These are phyloP conservation scores for Cutaneotrichosporon sp. DNA, from an alignment of 1,284 basidiomycete species.

Conservation along the genomic window DNA sequence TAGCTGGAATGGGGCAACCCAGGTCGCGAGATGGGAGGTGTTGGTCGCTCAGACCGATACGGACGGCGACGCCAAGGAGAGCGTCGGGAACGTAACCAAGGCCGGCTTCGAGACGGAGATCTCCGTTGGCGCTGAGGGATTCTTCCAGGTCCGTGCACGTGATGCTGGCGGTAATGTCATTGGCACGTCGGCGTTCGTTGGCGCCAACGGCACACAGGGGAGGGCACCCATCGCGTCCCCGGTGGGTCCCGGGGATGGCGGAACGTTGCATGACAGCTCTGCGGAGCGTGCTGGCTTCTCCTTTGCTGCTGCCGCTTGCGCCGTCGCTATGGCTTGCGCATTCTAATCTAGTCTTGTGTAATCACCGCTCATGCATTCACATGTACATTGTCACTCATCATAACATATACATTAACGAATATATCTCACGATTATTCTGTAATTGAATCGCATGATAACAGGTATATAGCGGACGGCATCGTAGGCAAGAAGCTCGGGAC, in stretches of 20 bases:
- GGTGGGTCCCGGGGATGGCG: not conserved
- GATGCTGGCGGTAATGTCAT: not conserved
- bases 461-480: no score
- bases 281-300: not conserved
- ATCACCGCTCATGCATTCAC: no score
- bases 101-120: constrained; percentile 33
- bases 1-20: constrained; percentile 48
- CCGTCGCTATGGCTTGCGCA: not conserved
- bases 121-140: not conserved
- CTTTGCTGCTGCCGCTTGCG: not conserved
- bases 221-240: not conserved
- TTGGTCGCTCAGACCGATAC: constrained; percentile 21
- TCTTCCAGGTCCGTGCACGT: constrained; percentile 13
- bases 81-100: constrained; percentile 21
- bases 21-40: constrained; percentile 33
- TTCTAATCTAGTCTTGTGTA: no score
- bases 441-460: no score
- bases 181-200: constrained; percentile 2
- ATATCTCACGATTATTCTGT: no score
- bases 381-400: no score
- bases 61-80: not conserved
- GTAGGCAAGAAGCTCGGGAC: no score
- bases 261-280: not conserved
- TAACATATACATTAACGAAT: no score
- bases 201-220: not conserved